Evolutionary conservation across 2,329 filamentous ascomycete genomes (phyloP), one percentile per base, ranked within the genome.

Genomic region (Purpureocillium lavendulum): DNA sequence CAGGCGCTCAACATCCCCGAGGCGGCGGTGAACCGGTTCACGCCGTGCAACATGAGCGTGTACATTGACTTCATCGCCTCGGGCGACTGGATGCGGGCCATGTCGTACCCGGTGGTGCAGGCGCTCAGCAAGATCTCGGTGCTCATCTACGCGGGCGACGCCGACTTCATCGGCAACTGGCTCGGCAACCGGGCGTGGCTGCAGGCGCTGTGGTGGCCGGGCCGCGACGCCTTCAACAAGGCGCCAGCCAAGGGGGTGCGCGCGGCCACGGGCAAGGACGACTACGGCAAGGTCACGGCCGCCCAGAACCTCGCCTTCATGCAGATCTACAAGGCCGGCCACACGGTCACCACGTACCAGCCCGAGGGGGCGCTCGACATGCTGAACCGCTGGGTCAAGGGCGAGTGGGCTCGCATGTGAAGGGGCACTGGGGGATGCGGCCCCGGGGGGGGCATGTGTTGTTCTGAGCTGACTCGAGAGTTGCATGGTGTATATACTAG

Each of bases 31-130:
- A 73, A 77, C 50, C 77, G 73, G 58, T 97, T 94, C 63, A 86
- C 95, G 57, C 89, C 84, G 61, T 97, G 90, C 80, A 96, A 96
- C 76, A 87, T 89, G 53, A 85, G 94, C 65, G 92, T 97, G 68
- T 96, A 96, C 78, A 80, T 87, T 57, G 94, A 94, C 75, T 97
- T 98, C 77, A 70, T 96, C 16, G 28, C 10, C 8, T n/a, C 26
- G 40, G 92, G 90, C 58, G 92, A 98, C 67, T 97, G 90, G 90
- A 96, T 96, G 84, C 82, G 92, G 74, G 90, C 92, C 35, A 95
- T 84, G 79, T 87, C 96, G 71, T 83, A 82, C 45, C 75, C 95
- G 24, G 84, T 97, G 5, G 89, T 89, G 30, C 78, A 75, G 38
- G 70, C 97, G 39, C 78, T 98, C 43, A 80, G 90, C 67, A 67